Evolutionary conservation across 805 yeast species (phyloP), one percentile per base, ranked within the genome.

Genomic region (Candida boidinii): DNA sequence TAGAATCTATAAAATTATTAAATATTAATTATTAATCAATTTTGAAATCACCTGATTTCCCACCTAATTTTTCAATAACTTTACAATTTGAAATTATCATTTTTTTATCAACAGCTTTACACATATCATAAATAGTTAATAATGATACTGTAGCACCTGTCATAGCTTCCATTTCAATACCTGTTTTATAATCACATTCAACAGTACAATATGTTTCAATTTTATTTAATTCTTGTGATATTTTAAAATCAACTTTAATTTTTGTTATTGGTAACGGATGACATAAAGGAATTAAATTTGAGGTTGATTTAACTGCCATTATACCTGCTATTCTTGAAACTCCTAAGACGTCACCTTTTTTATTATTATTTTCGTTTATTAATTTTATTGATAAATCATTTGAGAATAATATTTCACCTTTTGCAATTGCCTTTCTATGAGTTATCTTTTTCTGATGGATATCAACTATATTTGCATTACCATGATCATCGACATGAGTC

Each of bases 141-240:
- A 71, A 45, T 0, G 68, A 54, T 8, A 62, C 53, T 15, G 58
- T 57, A 7, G 59, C 66, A 0, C 77, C 76, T 2, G 62, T 54
- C 15, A 71, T 38, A 1, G 76, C 76, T 44, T 71, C 78, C 76
- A 71, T 71, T 42, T 71, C 78, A 5, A 71, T 76, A 1, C 77
- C 78, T 0, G 78, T 71, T 31, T 65, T 61, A 4, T 74, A 75
- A 5, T 53, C 54, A 39, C 75, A 68, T 28, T 60, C 58, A 2
- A 67, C 76, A 0, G 51, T 49, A 36, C 70, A 58, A 10, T 36
- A 41, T 5, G 61, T 64, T 21, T 42, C 39, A 6, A 68, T 49
- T 5, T 38, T 31, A 14, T 42, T 44, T 1, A 31, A 31, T 0
- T 20, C 19, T 2, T 39, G 43, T 5, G 45, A 38, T 2, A 61